Conservation (phyloP, 2,329 filamentous ascomycete genomes). For the Septoria petroselini region DNA sequence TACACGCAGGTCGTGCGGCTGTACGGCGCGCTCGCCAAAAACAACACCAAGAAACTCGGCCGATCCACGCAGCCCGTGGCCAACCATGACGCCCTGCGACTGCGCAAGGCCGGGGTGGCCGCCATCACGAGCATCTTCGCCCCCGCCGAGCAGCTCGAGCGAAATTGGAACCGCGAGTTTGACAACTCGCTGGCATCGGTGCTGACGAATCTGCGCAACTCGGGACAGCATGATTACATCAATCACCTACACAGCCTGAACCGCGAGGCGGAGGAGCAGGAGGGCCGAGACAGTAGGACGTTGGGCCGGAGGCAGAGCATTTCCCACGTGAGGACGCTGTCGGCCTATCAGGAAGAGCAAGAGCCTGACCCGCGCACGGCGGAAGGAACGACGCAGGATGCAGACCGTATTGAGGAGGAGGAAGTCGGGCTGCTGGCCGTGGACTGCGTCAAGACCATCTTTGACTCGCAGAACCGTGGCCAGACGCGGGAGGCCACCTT, state of each 20-base stretch:
- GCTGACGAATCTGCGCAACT: constrained; percentile 79
- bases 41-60: constrained; percentile 39
- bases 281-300: constrained; percentile 59
- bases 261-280: constrained; percentile 63
- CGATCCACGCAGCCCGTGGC: constrained; percentile 38
- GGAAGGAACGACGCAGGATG: constrained; percentile 78
- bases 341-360: constrained; percentile 49
- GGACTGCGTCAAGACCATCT: constrained; percentile 82
- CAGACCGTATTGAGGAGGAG: constrained; percentile 85
- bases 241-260: constrained; percentile 65
- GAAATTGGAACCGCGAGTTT: constrained; percentile 55
- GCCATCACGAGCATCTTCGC: constrained; percentile 76
- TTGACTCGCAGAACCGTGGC: constrained; percentile 73
- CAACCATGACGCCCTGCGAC: constrained; percentile 69
- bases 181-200: constrained; percentile 78
- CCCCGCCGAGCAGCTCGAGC: constrained; percentile 61
- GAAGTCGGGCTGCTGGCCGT: constrained; percentile 81
- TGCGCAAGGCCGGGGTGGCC: constrained; percentile 53
- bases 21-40: constrained; percentile 75
- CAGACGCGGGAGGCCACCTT: constrained; percentile 77
- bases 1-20: constrained; percentile 77
- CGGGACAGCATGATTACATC: constrained; percentile 64
- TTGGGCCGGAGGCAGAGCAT: constrained; percentile 70
- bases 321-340: constrained; percentile 70
- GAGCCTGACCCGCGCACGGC: constrained; percentile 65